Evolutionary conservation across 805 yeast genomes (phyloP), one percentile per base, ranked within the genome.

Genomic region (Lipomyces chichibuensis): DNA sequence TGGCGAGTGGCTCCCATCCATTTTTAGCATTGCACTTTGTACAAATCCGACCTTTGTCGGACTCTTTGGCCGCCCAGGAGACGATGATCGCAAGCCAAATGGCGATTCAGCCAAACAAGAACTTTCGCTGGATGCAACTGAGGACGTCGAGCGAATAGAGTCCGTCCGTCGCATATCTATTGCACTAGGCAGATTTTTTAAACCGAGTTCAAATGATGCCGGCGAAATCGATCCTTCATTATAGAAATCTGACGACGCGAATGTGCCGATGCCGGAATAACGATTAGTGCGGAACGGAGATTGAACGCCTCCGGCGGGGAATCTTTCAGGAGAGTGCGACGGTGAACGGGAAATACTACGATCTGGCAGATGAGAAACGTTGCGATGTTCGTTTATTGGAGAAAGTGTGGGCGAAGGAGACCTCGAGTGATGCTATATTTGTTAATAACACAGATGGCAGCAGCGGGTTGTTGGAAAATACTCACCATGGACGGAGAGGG

Each of bases 241-340:
- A 49, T 67, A 67, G 35, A 67, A 67, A 33, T 67, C 71, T 9
- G 71, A 67, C 27, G 70, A 67, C 3, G 71, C 66, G 43, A 62
- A 62, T 6, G 71, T 67, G 25, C 71, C 71, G 54, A 67, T 59
- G 6, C 69, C 69, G 25, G 71, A 67, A 23, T 65, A 65, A 5
- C 71, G 59, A 25, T 32, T 63, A 14, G 69, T 59, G 14, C 69
- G 46, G 56, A 67, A 67, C n/a, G 69, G 71, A 2, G 69, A 65
- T 23, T 25, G 37, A 4, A 20, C 17, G 14, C n/a, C 39, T 17
- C 58, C 23, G 6, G 13, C 33, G 2, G 63, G 54, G 25, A 66
- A 55, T 23, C 62, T 63, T 43, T 64, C 66, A 7, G 66, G 68
- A n/a, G 70, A 67, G 5, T 53, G 52, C 11, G 68, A 60, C 6